Conservation (phyloP, 2,329 filamentous ascomycete species). For the Penicillium sp. region DNA sequence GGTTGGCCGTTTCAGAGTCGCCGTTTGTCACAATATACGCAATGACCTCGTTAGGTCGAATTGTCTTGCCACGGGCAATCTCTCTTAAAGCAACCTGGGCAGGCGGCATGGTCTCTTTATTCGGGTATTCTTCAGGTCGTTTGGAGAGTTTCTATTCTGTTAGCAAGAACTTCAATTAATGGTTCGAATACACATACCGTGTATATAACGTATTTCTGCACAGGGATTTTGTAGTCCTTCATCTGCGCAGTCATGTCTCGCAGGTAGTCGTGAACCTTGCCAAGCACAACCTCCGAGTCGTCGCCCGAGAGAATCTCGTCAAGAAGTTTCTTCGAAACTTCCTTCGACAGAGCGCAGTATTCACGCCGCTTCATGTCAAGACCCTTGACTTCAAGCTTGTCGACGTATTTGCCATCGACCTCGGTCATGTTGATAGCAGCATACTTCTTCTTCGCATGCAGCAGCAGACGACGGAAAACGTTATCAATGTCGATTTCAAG, state of each 20-base stretch:
- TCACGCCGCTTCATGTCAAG: constrained; percentile 97
- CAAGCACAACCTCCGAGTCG: constrained; percentile 80
- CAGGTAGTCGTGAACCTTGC: constrained; percentile 89
- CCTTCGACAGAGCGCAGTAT: constrained; percentile 92
- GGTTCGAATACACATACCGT: constrained; percentile 48
- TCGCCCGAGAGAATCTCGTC: constrained; percentile 93
- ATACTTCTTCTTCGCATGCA: constrained; percentile 99
- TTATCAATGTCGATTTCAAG: constrained; percentile 99
- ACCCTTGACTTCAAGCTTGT: constrained; percentile 97
- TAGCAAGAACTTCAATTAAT: neutral
- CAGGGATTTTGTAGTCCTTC: constrained; percentile 70
- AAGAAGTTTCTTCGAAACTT: constrained; percentile 84
- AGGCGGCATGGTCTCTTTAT: constrained; percentile 91
- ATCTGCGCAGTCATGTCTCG: constrained; percentile 80
- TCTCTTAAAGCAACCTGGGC: constrained; percentile 92
- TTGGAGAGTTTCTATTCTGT: constrained; percentile 77
- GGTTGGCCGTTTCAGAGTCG: constrained; percentile 57
- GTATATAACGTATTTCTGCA: constrained; percentile 92
- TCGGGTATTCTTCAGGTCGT: constrained; percentile 86
- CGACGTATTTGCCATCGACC: constrained; percentile 80
- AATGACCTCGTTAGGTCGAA: constrained; percentile 94
- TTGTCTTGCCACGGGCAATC: constrained; percentile 76
- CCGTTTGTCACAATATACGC: constrained; percentile 83
- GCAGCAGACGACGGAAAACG: constrained; percentile 83
- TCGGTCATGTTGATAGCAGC: constrained; percentile 93